phyloP scores from a whole-genome alignment of 129 eudicot genomes.

The Dittrichia graveolens region DNA sequence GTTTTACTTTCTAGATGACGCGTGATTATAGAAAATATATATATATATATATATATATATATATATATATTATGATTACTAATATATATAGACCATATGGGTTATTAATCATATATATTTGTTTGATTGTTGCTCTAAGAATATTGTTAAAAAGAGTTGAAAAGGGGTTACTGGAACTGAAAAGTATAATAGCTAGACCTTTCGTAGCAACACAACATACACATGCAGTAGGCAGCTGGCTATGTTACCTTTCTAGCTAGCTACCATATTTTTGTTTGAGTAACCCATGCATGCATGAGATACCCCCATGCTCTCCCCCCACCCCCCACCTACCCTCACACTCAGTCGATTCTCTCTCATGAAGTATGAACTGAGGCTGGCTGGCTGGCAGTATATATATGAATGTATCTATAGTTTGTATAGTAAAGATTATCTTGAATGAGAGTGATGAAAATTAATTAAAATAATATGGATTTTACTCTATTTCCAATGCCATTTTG shows the following conservation, averaged over 20 bases:
- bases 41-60: too few relatives aligned
- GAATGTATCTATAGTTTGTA: constrained; percentile 23
- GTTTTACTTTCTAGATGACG: not conserved
- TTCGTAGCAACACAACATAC: constrained; percentile 31
- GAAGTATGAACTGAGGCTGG: constrained; percentile 23
- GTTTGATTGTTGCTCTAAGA: not conserved
- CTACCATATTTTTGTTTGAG: constrained; percentile 26
- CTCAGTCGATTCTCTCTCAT: constrained; percentile 10
- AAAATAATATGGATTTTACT: constrained; percentile 26
- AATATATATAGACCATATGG: too few relatives aligned
- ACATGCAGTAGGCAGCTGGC: constrained; percentile 37
- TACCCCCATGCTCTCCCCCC: constrained; percentile 24
- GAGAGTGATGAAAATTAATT: constrained; percentile 4
- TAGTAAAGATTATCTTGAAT: constrained; percentile 35
- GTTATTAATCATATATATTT: not conserved
- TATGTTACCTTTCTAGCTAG: constrained; percentile 41
- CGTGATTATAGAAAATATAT: constrained; percentile 3
- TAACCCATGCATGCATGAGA: constrained; percentile 41
- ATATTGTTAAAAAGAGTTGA: constrained; percentile 4
- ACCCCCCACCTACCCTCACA: not conserved
- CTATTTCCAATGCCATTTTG: constrained; percentile 35
- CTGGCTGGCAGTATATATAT: constrained; percentile 25
- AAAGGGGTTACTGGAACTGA: constrained; percentile 18
- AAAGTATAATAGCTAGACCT: constrained; percentile 27
- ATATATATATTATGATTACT: too few relatives aligned